phyloP scores from a whole-genome alignment of 106 monocot species.

The Hemerocallis citrina region DNA sequence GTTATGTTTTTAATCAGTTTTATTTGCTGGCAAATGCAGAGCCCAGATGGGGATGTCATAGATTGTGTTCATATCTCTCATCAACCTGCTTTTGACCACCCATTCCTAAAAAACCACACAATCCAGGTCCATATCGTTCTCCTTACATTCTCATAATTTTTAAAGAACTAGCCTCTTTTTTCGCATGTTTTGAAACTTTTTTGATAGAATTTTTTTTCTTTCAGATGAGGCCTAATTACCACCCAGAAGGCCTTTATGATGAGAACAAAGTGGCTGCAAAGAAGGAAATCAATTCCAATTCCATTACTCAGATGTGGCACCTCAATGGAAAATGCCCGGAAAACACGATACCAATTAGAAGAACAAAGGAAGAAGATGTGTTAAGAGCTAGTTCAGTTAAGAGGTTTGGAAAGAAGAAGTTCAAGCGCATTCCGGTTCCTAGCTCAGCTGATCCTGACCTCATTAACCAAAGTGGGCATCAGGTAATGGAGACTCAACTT shows the following conservation, averaged over 20 bases:
- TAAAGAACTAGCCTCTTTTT: neutral
- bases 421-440: conserved; percentile 23
- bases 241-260: conserved; percentile 35
- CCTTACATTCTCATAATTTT: neutral
- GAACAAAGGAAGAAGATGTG: conserved; percentile 57
- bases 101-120: conserved; percentile 55
- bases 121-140: conserved; percentile 8
- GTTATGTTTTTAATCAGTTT: no score
- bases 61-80: conserved; percentile 52
- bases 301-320: conserved; percentile 45
- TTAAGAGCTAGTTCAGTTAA: conserved; percentile 42
- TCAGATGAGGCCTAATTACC: conserved; percentile 50
- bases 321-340: conserved; percentile 44
- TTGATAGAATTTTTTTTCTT: neutral
- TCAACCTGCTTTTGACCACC: conserved; percentile 64
- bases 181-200: neutral
- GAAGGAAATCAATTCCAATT: neutral
- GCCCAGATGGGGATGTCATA: conserved; percentile 66
- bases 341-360: conserved; percentile 56
- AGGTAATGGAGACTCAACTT: conserved; percentile 17
- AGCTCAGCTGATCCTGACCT: conserved; percentile 42
- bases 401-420: conserved; percentile 51
- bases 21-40: no score
- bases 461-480: conserved; percentile 48
- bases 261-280: conserved; percentile 23